Evolutionary conservation across 768 basidiomycete species (phyloP), one percentile per base, ranked within the genome.

Genomic region (Megacollybia marginata): DNA sequence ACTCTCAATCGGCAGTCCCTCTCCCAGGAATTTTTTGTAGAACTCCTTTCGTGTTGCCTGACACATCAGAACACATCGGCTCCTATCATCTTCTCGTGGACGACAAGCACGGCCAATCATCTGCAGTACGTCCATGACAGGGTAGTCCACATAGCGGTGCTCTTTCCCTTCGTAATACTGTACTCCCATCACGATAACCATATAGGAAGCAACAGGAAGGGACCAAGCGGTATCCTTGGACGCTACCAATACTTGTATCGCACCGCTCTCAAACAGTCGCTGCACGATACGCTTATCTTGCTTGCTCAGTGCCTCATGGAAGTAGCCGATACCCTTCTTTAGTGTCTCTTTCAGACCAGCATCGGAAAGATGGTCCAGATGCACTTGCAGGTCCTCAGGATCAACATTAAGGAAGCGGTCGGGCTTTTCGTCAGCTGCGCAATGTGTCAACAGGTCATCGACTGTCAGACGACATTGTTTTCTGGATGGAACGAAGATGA

Each of bases 101-200:
- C 94, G 85, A 64, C 94, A 97, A 0, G 96, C 96, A n/a, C 85
- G 81, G 40, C 95, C 96, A 85, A 98, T 95, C 95, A 99, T 98
- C 62, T 98, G 96, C 1, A 98, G 78, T 6, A 99, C 89, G 58
- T 98, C 95, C 79, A 95, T 95, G 51, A 99, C 92, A 4, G 95
- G 93, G 62, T 98, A 97, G 65, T 98, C 96, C 55, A 94, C 77
- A 57, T 99, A 99, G 42, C 96, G 88, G 62, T 98, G 96, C 59
- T 99, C 96, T 66, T 92, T 90, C 61, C 95, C 95, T 65, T 98
- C 94, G 58, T 88, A 98, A 52, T 68, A 86, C 61, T 99, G 96
- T 1, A 97, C 93, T n/a, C 95, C 95, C 94, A 98, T 97, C 58
- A 99, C 92, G 63, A 99, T 85, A 40, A 97, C 94, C 92, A 98